Evolutionary conservation across 306 rosid species (phyloP).

Genomic region (Begonia peltatifolia): DNA sequence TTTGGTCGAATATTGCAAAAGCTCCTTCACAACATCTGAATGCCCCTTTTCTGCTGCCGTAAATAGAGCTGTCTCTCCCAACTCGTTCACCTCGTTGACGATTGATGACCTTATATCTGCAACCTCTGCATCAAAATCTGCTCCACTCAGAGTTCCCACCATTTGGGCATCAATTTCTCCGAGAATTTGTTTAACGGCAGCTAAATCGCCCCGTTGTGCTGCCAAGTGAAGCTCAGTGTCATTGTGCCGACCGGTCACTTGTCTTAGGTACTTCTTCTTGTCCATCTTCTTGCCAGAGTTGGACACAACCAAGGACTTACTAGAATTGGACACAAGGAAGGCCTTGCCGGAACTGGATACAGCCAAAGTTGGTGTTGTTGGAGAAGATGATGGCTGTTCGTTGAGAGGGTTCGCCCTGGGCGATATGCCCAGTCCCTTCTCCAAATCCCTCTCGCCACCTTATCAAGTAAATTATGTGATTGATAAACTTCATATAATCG

Average conservation of each 20-base stretch:
- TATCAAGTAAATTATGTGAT: not conserved
- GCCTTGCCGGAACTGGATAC: conserved; percentile 47
- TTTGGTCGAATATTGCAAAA: conserved; percentile 31
- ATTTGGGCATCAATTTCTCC: conserved; percentile 55
- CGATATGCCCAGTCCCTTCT: conserved; percentile 12
- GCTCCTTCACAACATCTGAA: conserved; percentile 40
- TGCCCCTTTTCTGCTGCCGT: conserved; percentile 61
- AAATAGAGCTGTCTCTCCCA: conserved; percentile 70
- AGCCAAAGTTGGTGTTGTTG: conserved; percentile 33
- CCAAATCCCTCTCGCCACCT: conserved; percentile 27
- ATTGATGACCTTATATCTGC: conserved; percentile 47
- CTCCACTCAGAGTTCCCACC: conserved; percentile 40
- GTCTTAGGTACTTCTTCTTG: conserved; percentile 61
- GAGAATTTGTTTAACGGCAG: conserved; percentile 26
- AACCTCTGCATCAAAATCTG: conserved; percentile 63
- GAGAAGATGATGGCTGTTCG: conserved; percentile 31
- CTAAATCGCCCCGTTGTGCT: conserved; percentile 44
- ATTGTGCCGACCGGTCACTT: conserved; percentile 73
- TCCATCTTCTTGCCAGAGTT: conserved; percentile 51
- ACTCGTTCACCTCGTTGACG: conserved; percentile 66
- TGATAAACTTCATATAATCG: no score
- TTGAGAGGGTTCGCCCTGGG: conserved; percentile 14
- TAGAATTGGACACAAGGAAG: conserved; percentile 25
- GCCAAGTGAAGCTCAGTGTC: conserved; percentile 86
- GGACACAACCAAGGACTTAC: conserved; percentile 37